Evolutionary conservation across 164 flowering plant genomes (phyloP), one percentile per base, ranked within the genome.

Genomic region (Stephania cephalantha): DNA sequence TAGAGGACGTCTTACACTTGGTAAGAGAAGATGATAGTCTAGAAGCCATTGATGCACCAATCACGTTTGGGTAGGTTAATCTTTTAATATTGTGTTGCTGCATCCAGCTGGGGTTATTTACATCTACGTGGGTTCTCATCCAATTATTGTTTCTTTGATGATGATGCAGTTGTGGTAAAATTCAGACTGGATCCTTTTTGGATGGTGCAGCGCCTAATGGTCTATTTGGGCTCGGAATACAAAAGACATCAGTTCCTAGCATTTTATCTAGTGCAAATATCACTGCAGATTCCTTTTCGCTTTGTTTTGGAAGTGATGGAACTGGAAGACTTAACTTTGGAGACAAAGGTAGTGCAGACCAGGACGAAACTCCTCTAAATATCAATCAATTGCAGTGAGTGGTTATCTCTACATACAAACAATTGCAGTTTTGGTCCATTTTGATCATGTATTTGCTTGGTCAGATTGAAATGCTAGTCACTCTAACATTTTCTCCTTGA

Each of bases 291-390:
- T 94, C 99, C 5, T 96, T 94, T 78, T 92, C 99, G 68, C 88
- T 96, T 95, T 96, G 99, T 74, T 96, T 96, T 80, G 91, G 93
- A 50, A 22, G 20, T 69, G 87, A 87, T 76, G 94, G 95, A 0
- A 4, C 75, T 64, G 99, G 99, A 71, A 92, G 96, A 87, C 92
- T 96, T 75, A 84, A 75, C 45, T 96, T 96, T 81, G 99, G 99
- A 48, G 98, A 96, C 81, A 84, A 87, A 78, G 97, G 97, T 42
- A 86, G 85, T 83, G 63, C 82, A 7, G 87, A 79, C 78, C 98
- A 94, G 81, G 82, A 80, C 68, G 87, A 86, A 80, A 94, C 99
- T 53, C 89, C 97, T 61, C 85, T 94, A 71, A 84, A 80, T 77
- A 79, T 81, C 72, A 30, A 66, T 30, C 73, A 77, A 68, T 44